These are phyloP conservation scores for Rubia balearica DNA, from an alignment of 305 asterid species.

Conservation along the genomic window DNA sequence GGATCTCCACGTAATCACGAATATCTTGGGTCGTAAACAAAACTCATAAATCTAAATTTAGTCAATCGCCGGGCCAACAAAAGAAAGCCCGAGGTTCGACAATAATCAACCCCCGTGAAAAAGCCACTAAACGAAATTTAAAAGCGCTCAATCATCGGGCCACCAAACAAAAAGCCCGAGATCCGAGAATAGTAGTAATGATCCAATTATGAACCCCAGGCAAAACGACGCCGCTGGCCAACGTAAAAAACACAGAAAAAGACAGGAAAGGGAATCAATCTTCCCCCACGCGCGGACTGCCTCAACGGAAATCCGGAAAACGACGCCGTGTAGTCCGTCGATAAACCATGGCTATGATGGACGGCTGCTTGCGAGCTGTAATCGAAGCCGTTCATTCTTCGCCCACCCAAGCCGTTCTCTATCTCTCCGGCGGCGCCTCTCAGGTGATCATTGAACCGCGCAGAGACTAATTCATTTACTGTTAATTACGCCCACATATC, in stretches of 20 bases:
- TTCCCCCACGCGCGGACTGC: conserved; percentile 1
- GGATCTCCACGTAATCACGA: too few relatives aligned
- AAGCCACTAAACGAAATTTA: background rate
- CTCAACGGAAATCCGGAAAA: background rate
- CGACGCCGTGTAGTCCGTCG: conserved; percentile 5
- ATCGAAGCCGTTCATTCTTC: conserved; percentile 68
- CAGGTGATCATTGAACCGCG: conserved; percentile 39
- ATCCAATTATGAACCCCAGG: background rate
- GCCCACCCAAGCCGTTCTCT: conserved; percentile 71
- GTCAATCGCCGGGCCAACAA: too few relatives aligned
- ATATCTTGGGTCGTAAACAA: too few relatives aligned
- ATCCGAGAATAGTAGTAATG: background rate
- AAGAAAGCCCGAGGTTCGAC: too few relatives aligned
- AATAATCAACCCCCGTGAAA: too few relatives aligned
- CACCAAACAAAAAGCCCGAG: conserved; percentile 5
- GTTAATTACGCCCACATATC: background rate
- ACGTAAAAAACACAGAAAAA: background rate
- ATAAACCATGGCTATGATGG: conserved; percentile 35
- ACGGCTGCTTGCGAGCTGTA: conserved; percentile 53
- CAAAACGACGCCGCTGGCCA: background rate
- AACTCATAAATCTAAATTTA: too few relatives aligned
- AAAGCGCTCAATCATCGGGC: background rate
- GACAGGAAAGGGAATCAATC: background rate
- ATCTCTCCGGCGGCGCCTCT: conserved; percentile 90
- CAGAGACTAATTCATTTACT: background rate